Base-by-base conservation (phyloP, 2,329 filamentous ascomycete species). In the Ambrosiella xylebori region DNA sequence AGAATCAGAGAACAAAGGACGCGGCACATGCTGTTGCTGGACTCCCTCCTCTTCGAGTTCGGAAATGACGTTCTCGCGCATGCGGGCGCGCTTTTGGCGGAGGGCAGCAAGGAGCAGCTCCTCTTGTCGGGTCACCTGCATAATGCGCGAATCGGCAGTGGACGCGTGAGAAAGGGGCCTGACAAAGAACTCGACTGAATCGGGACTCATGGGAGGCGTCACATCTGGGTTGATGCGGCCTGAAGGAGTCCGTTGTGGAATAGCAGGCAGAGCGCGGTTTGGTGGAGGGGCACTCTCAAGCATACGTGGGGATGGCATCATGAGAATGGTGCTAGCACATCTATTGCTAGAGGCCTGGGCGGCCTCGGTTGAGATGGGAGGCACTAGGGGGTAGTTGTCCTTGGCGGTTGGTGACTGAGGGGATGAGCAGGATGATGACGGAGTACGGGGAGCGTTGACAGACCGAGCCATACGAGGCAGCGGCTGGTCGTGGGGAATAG, bases 121-220 rank as follows among this genome's bases (percentile, higher is more conserved):
- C 61, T 81, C 78, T 61, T 80, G 77, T 3, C 70, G 72, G 0
- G 77, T 80, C 15, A 81, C 76, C 1, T 77, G 75, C 74, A 81
- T 80, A 57, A 80, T 69, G 1, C 77, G 73, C 36, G 68, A 67
- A 39, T 69, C 62, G 1, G 63, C 63, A 47, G 71, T 67, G 7
- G 70, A 64, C 0, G 73, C 72, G 1, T 71, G 71, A 9, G 66
- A 66, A 0, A 66, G 65, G 0, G 70, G 68, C 40, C 71, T 70
- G 13, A 74, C 67, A 60, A 71, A 75, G 54, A 75, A 75, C 57
- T 79, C 76, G 3, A 75, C 67, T 6, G 74, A 78, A 1, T 70
- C 71, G 0, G 78, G 78, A 37, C 76, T 79, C 38, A 77, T 62
- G 0, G 77, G 76, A 1, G 74, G 74, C 3, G 76, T 77, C 1